Evolutionary conservation across 1,284 basidiomycete genomes (phyloP).

Genomic region (Phenoliferia sp.): DNA sequence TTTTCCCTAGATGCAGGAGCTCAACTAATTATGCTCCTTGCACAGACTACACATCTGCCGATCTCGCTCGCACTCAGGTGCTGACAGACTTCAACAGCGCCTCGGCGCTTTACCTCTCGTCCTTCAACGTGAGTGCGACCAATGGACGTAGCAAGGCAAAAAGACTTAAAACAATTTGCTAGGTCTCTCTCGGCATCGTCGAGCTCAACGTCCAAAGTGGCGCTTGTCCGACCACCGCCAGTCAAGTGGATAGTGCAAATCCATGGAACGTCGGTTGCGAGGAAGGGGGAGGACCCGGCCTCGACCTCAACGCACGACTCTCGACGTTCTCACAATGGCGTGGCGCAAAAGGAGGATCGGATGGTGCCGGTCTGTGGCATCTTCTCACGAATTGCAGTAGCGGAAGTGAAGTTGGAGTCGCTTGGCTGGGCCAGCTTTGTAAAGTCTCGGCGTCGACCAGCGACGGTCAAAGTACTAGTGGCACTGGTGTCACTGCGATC

Average conservation of each 20-base stretch:
- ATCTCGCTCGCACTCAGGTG: constrained; percentile 67
- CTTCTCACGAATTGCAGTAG: constrained; percentile 82
- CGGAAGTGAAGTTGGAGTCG: constrained; percentile 80
- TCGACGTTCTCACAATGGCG: constrained; percentile 80
- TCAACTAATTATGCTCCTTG: constrained; percentile 38
- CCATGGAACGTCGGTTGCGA: constrained; percentile 51
- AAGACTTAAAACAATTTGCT: too few relatives aligned
- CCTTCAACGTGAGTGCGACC: constrained; percentile 85
- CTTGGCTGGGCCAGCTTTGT: constrained; percentile 75
- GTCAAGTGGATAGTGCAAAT: constrained; percentile 39
- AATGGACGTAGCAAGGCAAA: too few relatives aligned
- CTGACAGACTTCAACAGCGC: constrained; percentile 70
- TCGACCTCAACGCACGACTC: constrained; percentile 60
- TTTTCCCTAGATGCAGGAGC: too few relatives aligned
- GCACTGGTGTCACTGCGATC: constrained; percentile 76
- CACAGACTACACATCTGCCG: constrained; percentile 55
- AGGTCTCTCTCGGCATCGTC: constrained; percentile 54
- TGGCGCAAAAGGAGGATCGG: constrained; percentile 55
- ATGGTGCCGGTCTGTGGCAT: constrained; percentile 66
- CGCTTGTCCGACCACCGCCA: constrained; percentile 51
- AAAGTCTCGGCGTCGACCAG: constrained; percentile 14
- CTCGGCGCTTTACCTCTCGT: constrained; percentile 64
- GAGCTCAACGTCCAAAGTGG: constrained; percentile 64
- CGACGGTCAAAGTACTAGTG: constrained; percentile 41
- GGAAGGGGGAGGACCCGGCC: constrained; percentile 31